Conservation (phyloP, 2,329 filamentous ascomycete genomes). For the Fusarium armeniacum region DNA sequence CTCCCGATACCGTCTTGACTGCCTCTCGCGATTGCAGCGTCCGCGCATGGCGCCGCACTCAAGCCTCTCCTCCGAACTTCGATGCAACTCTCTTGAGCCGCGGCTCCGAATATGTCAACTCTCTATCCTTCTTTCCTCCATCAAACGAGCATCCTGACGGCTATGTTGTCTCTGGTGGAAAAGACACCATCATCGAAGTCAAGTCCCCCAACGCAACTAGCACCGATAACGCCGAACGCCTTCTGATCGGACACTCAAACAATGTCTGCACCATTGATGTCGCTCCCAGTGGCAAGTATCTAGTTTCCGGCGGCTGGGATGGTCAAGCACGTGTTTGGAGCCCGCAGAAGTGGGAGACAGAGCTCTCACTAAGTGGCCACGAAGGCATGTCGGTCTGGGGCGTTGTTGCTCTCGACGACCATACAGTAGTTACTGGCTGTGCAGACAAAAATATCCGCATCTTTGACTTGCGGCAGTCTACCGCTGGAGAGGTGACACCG, state of each 20-base stretch:
- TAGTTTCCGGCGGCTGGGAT: constrained; percentile 97
- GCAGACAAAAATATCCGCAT: constrained; percentile 92
- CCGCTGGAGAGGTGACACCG: constrained; percentile 67
- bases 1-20: constrained; percentile 79
- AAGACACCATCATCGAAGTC: constrained; percentile 93
- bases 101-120: constrained; percentile 89
- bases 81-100: constrained; percentile 84
- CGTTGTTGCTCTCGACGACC: constrained; percentile 85
- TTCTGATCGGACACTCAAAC: constrained; percentile 86
- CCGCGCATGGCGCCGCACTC: constrained; percentile 82
- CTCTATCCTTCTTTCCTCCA: constrained; percentile 81
- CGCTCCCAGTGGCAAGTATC: constrained; percentile 76
- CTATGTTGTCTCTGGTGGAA: constrained; percentile 87
- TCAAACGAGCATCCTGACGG: constrained; percentile 79
- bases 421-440: constrained; percentile 89
- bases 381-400: constrained; percentile 85
- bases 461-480: constrained; percentile 77
- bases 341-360: constrained; percentile 86
- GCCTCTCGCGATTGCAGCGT: constrained; percentile 94
- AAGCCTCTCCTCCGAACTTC: constrained; percentile 76
- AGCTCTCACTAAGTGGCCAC: constrained; percentile 79
- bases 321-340: constrained; percentile 88
- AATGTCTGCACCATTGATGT: constrained; percentile 92
- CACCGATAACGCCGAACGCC: constrained; percentile 83
- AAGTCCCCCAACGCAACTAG: constrained; percentile 76